These are phyloP conservation scores for Aureobasidium lini DNA, from an alignment of 2,329 filamentous ascomycete species.

Conservation along the genomic window DNA sequence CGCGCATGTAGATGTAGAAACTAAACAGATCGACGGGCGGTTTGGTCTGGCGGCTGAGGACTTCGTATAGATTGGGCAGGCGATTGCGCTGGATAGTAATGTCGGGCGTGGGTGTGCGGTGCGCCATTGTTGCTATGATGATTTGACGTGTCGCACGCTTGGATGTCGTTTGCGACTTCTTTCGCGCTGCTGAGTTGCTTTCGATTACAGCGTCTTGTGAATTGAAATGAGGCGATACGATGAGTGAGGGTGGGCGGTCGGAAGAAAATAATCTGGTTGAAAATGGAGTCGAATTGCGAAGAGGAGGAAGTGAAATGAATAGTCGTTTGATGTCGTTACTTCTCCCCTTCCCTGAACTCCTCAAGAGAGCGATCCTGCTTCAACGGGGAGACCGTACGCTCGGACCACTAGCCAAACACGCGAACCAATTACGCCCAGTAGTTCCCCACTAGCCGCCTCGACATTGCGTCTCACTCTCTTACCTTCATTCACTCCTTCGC, in stretches of 20 bases:
- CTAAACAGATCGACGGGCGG: conserved; percentile 95
- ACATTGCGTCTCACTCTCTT: too few species aligned
- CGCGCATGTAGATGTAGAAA: conserved; percentile 99
- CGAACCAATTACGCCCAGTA: too few species aligned
- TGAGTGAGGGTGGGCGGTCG: not conserved
- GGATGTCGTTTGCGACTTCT: not conserved
- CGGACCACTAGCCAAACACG: too few species aligned
- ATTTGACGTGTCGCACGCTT: conserved; percentile 4
- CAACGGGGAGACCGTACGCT: too few species aligned
- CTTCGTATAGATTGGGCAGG: conserved; percentile 90
- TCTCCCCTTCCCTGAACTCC: not conserved
- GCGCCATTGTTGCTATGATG: conserved; percentile 7
- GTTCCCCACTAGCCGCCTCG: too few species aligned
- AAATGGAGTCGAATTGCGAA: not conserved
- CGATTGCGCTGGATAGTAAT: conserved; percentile 55
- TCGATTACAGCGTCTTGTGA: not conserved
- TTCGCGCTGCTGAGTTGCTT: not conserved
- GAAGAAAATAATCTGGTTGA: not conserved
- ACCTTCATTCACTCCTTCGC: too few species aligned
- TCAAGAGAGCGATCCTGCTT: too few species aligned
- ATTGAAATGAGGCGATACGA: not conserved
- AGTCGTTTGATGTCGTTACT: conserved; percentile 6
- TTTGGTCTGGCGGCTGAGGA: conserved; percentile 85
- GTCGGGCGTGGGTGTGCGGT: not conserved
- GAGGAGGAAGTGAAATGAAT: conserved; percentile 1